Conservation (phyloP, 2,329 filamentous ascomycete genomes). For the Zymoseptoria passerinii region DNA sequence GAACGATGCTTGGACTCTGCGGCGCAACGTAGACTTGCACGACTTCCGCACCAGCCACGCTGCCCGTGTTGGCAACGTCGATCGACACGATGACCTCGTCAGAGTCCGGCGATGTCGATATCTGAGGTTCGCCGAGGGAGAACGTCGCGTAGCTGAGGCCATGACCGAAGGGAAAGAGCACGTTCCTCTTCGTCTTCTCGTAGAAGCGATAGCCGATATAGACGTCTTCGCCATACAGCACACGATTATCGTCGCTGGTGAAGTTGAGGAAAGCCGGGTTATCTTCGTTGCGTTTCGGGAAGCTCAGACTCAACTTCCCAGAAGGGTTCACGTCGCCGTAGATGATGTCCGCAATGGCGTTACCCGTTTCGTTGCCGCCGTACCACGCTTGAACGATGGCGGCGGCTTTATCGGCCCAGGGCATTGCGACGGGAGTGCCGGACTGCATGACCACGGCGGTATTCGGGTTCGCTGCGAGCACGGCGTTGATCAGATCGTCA, state of each 20-base stretch:
- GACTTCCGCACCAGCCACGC: slow-evolving; percentile 51
- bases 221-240: slow-evolving; percentile 63
- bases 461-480: slow-evolving; percentile 59
- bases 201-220: slow-evolving; percentile 69
- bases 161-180: slow-evolving; percentile 68
- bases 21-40: slow-evolving; percentile 63
- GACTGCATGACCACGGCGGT: slow-evolving; percentile 69
- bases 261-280: slow-evolving; percentile 66
- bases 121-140: slow-evolving; percentile 50
- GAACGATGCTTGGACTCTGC: slow-evolving; percentile 51
- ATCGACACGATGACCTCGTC: slow-evolving; percentile 41
- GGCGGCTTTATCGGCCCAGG: slow-evolving; percentile 57
- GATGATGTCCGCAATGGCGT: slow-evolving; percentile 69
- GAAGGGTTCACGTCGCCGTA: slow-evolving; percentile 67
- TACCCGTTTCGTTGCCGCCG: slow-evolving; percentile 77
- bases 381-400: slow-evolving; percentile 72
- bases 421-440: slow-evolving; percentile 65
- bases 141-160: slow-evolving; percentile 72
- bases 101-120: slow-evolving; percentile 43
- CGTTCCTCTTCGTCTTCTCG: slow-evolving; percentile 51
- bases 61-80: slow-evolving; percentile 50
- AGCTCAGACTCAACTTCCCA: slow-evolving; percentile 66
- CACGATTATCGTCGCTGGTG: slow-evolving; percentile 60
- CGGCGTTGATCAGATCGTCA: slow-evolving; percentile 57
- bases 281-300: slow-evolving; percentile 44